Conservation (phyloP, 495 filamentous ascomycete species). For the Geoglossum glabrum region DNA sequence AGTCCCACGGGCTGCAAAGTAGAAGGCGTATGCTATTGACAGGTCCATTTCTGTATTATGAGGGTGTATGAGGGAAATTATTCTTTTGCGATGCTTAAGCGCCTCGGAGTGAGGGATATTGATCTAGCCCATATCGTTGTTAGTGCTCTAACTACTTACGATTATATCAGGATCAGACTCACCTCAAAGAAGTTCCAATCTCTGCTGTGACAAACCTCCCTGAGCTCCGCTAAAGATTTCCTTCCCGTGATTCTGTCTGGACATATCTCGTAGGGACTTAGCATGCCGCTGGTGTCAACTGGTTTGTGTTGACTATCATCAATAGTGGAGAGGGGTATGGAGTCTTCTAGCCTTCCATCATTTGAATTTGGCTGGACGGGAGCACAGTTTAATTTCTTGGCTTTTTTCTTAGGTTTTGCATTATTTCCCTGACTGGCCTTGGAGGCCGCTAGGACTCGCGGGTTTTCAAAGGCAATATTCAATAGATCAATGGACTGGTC, state of each 20-base stretch:
- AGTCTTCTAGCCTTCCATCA: no score
- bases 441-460: constrained; percentile 15
- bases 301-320: neutral
- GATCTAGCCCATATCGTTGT: constrained; percentile 27
- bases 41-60: constrained; percentile 98
- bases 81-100: constrained; percentile 39
- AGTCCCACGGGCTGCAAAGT: constrained; percentile 71
- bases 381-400: neutral
- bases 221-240: constrained; percentile 52
- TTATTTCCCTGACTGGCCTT: constrained; percentile 7
- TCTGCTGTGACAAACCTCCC: constrained; percentile 46
- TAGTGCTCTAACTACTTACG: neutral
- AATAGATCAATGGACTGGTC: constrained; percentile 62
- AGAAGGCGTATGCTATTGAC: constrained; percentile 82
- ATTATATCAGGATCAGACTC: constrained; percentile 8
- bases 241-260: constrained; percentile 80
- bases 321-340: neutral
- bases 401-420: neutral
- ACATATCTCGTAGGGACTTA: constrained; percentile 49
- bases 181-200: constrained; percentile 60
- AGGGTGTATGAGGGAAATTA: constrained; percentile 65
- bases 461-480: constrained; percentile 62
- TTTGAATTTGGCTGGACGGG: neutral
- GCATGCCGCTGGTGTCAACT: neutral
- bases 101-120: constrained; percentile 69